These are phyloP conservation scores for Platanus orientalis DNA, from an alignment of 164 flowering plant genomes.

Conservation along the genomic window DNA sequence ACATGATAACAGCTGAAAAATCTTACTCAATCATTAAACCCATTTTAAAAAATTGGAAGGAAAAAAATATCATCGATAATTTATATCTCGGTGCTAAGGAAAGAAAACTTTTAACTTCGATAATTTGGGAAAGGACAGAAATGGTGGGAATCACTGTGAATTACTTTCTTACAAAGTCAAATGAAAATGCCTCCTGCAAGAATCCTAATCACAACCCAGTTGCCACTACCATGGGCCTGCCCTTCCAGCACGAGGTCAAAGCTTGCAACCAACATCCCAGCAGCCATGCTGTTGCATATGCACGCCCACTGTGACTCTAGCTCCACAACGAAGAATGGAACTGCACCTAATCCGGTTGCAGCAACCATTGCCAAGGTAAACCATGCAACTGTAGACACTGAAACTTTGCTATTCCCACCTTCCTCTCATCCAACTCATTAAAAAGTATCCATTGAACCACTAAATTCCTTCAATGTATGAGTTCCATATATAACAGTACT, in stretches of 20 bases:
- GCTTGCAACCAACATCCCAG: slow-evolving; percentile 99
- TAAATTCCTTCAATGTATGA: slow-evolving; percentile 38
- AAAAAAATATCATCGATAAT: too few relatives aligned
- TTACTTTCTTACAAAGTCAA: slow-evolving; percentile 91
- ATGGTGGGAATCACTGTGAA: neutral
- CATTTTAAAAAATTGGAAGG: too few relatives aligned
- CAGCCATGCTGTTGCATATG: slow-evolving; percentile 96
- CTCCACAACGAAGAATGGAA: slow-evolving; percentile 95
- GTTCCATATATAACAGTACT: slow-evolving; percentile 60
- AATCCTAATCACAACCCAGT: slow-evolving; percentile 86
- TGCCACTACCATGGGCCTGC: slow-evolving; percentile 79
- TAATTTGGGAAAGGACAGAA: slow-evolving; percentile 4
- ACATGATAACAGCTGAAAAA: too few relatives aligned
- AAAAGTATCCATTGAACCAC: slow-evolving; percentile 20
- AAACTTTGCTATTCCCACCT: slow-evolving; percentile 49
- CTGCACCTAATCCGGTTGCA: slow-evolving; percentile 94
- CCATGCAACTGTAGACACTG: slow-evolving; percentile 83
- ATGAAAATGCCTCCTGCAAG: slow-evolving; percentile 85
- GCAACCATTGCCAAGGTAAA: slow-evolving; percentile 94
- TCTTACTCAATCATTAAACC: too few relatives aligned
- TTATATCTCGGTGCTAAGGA: too few relatives aligned
- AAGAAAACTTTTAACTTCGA: too few relatives aligned
- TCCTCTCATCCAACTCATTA: slow-evolving; percentile 29
- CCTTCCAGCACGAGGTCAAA: slow-evolving; percentile 98
- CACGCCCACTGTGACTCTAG: slow-evolving; percentile 97